Base-by-base conservation (phyloP, 768 basidiomycete genomes). In the Serpula lacrymans region DNA sequence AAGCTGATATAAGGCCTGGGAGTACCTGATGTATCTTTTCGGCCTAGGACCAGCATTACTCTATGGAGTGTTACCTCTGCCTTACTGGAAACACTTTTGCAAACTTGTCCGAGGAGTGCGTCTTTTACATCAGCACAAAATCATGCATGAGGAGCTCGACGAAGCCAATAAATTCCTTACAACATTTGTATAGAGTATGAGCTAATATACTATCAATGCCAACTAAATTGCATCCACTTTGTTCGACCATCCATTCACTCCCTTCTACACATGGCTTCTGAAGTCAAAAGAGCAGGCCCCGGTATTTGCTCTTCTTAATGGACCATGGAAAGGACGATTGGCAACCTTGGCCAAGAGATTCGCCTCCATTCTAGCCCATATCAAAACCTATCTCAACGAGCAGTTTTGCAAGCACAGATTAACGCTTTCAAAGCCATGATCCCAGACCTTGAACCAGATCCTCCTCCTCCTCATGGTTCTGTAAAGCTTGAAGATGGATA, bases 1-100 rank as follows among this genome's bases (percentile, higher is more conserved):
- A 46, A 58, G n/a, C n/a, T n/a, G 3, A 58, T 64, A 62, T 46
- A 64, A 64, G 29, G 59, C 61, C 3, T 51, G 47, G 41, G 59
- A 63, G 31, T 60, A 38, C 27, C 45, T 48, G 1, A 22, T 39
- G 0, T 60, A 57, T 33, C 25, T 63, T 5, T 58, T 39, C 30
- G 50, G 48, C 9, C 34, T 55, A 3, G 46, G 48, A 11, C 37
- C 37, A 7, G 5, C 13, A 23, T 13, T 29, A 7, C 18, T 38
- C 22, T 28, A 10, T 17, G 5, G 11, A 13, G 37, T 38, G 9
- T 26, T 38, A 5, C 37, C 37, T 5, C 23, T 25, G 8, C 23
- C 18, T 17, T 38, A 38, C 37, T 38, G 7, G 23, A 22, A 26
- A n/a, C n/a, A n/a, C n/a, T n/a, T n/a, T n/a, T n/a, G n/a, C n/a